phyloP scores from a whole-genome alignment of 2,329 filamentous ascomycete species.

The Diaporthe eres region DNA sequence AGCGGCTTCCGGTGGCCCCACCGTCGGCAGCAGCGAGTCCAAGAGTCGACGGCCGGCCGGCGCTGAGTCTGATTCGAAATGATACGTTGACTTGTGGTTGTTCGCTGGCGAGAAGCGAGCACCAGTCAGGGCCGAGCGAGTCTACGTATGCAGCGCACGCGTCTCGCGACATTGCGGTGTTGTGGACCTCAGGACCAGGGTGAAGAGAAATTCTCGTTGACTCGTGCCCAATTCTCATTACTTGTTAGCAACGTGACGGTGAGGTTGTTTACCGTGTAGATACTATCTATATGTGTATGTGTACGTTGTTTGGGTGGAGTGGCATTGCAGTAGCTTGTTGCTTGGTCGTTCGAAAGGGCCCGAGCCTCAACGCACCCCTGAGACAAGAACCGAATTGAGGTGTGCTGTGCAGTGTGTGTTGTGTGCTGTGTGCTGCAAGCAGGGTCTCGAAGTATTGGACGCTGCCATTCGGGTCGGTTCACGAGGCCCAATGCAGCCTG shows the following conservation, averaged over 20 bases:
- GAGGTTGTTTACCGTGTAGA: background rate
- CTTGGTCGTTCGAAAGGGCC: slow-evolving; percentile 29
- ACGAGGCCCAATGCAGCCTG: slow-evolving; percentile 35
- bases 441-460: slow-evolving; percentile 2
- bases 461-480: slow-evolving; percentile 7
- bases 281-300: background rate
- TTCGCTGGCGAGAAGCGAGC: slow-evolving; percentile 3
- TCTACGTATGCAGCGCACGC: slow-evolving; percentile 20
- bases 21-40: slow-evolving; percentile 20
- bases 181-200: background rate
- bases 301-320: slow-evolving; percentile 14
- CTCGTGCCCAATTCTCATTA: background rate
- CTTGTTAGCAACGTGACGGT: background rate
- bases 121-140: slow-evolving; percentile 14
- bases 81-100: slow-evolving; percentile 5
- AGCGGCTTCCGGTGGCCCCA: slow-evolving; percentile 33
- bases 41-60: background rate
- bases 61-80: slow-evolving; percentile 28
- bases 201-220: background rate
- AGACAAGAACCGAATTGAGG: background rate
- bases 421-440: slow-evolving; percentile 11
- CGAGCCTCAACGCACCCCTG: slow-evolving; percentile 12
- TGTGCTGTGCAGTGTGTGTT: background rate
- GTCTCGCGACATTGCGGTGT: slow-evolving; percentile 17
- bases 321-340: slow-evolving; percentile 39